These are phyloP conservation scores for Chytriomyces hyalinus DNA, from an alignment of 192 early-diverging fungal genomes.

Conservation along the genomic window DNA sequence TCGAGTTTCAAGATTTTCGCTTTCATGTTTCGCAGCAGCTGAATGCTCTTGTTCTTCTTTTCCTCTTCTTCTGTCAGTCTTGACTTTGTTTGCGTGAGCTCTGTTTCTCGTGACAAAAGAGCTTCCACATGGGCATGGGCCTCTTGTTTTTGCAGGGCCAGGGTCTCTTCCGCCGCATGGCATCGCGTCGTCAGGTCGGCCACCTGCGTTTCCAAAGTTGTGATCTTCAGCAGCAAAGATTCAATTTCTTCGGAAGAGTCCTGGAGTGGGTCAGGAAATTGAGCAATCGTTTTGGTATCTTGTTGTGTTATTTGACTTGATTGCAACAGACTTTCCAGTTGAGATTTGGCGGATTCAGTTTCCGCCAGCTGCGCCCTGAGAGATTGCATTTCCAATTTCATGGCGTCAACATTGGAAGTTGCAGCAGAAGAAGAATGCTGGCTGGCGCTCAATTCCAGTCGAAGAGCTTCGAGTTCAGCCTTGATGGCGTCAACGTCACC, in stretches of 20 bases:
- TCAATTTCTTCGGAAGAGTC: neutral
- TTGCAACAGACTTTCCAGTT: neutral
- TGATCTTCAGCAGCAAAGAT: neutral
- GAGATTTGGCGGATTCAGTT: neutral
- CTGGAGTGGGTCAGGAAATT: neutral
- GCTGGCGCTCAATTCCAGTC: too few species aligned
- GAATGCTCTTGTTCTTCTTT: conserved; percentile 63
- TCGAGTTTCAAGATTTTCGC: conserved; percentile 60
- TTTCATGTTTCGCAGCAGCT: conserved; percentile 62
- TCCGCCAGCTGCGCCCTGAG: too few species aligned
- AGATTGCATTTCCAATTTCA: too few species aligned
- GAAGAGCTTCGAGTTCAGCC: too few species aligned
- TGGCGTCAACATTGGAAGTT: too few species aligned
- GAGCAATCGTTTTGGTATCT: neutral
- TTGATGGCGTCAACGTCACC: too few species aligned
- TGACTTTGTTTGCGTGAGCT: conserved; percentile 23
- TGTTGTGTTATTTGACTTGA: neutral
- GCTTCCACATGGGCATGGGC: conserved; percentile 39
- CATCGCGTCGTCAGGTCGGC: conserved; percentile 26
- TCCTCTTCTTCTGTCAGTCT: conserved; percentile 58
- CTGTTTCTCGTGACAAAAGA: neutral
- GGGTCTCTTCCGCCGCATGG: conserved; percentile 33
- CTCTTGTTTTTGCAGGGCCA: conserved; percentile 45
- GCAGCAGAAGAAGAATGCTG: too few species aligned
- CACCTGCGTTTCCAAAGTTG: neutral